Percentiles rank a stretch among this genome's conserved stretches.
These are phyloP conservation scores for Phytophthora meadii DNA, from an alignment of 352 stramenopile genomes.

Conservation along the genomic window DNA sequence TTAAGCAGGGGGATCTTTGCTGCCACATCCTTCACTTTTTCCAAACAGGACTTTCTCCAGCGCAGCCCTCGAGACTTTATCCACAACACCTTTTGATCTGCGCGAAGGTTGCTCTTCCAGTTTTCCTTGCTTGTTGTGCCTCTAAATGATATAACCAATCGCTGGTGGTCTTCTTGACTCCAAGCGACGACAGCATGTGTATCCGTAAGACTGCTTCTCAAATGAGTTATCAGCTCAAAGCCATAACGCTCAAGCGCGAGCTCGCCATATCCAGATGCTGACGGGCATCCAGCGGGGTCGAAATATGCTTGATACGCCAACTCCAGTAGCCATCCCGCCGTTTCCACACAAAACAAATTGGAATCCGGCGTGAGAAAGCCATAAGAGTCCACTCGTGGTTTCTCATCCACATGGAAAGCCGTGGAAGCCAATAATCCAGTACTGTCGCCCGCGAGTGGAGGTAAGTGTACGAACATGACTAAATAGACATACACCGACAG, in stretches of 20 bases:
- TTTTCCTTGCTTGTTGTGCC: conserved; percentile 88
- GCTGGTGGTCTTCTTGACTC: conserved; percentile 57
- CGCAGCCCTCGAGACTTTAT: conserved; percentile 73
- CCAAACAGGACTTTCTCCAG: conserved; percentile 63
- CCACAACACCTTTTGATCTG: conserved; percentile 81
- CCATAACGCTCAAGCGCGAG: conserved; percentile 73
- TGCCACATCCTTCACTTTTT: conserved; percentile 63
- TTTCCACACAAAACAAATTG: conserved; percentile 90
- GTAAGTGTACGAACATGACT: conserved; percentile 86
- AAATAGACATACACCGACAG: conserved; percentile 86
- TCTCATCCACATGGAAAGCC: conserved; percentile 79
- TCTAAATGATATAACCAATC: conserved; percentile 87
- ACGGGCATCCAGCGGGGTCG: conserved; percentile 76
- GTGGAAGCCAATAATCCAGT: conserved; percentile 67
- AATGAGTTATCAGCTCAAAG: conserved; percentile 86
- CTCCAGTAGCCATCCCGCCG: conserved; percentile 81
- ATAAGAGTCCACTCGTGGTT: conserved; percentile 63
- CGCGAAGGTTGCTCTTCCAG: conserved; percentile 90
- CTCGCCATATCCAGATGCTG: conserved; percentile 80
- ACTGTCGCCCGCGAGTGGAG: conserved; percentile 53
- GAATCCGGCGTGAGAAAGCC: conserved; percentile 72
- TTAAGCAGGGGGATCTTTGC: conserved; percentile 86
- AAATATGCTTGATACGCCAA: conserved; percentile 90
- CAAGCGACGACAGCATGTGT: conserved; percentile 77
- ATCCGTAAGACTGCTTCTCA: conserved; percentile 76